Evolutionary conservation across 2,329 filamentous ascomycete genomes (phyloP), one percentile per base, ranked within the genome.

Genomic region (Hortaea werneckii): DNA sequence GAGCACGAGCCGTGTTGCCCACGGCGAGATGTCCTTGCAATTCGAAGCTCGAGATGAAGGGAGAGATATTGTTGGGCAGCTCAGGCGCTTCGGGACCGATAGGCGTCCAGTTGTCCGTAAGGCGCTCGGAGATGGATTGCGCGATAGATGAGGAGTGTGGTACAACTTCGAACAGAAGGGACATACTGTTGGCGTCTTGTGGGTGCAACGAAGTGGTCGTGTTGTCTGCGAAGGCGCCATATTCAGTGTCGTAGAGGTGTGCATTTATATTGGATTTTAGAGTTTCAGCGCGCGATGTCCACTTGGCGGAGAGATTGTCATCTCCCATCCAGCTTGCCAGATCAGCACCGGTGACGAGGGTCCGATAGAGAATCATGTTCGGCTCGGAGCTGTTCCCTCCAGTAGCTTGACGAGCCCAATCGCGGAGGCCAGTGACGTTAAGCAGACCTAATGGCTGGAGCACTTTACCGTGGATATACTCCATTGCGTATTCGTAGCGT

Each of bases 121-220:
- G 62, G n/a, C 60, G 59, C 2, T 50, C 44, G 28, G 66, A 70
- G 42, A 73, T 59, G 12, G 52, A 55, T 44, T 61, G 58, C 0
- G 50, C 52, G 5, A 54, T 50, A 5, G 50, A 48, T 10, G 57
- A 58, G 34, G 54, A 63, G 42, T 62, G 64, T 43, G 62, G 57
- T 38, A 67, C 54, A 12, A 69, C 52, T 43, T 61, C 64, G 46
- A 63, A 62, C 41, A 67, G 53, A n/a, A 69, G 50, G 0, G 70
- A 59, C 65, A 66, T 67, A 41, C 57, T 52, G 44, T 70, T 70
- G 5, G 67, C 77, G 50, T 80, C 78, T 62, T 83, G 78, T 0
- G 78, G 77, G 50, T 61, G 53, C 1, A 68, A 56, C 5, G 52
- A 57, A 5, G 65, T 67, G 43, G 51, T 42, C 6, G 63, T 65